Evolutionary conservation across 2,329 filamentous ascomycete genomes (phyloP), one percentile per base, ranked within the genome.

Genomic region (Epichloe elymi): DNA sequence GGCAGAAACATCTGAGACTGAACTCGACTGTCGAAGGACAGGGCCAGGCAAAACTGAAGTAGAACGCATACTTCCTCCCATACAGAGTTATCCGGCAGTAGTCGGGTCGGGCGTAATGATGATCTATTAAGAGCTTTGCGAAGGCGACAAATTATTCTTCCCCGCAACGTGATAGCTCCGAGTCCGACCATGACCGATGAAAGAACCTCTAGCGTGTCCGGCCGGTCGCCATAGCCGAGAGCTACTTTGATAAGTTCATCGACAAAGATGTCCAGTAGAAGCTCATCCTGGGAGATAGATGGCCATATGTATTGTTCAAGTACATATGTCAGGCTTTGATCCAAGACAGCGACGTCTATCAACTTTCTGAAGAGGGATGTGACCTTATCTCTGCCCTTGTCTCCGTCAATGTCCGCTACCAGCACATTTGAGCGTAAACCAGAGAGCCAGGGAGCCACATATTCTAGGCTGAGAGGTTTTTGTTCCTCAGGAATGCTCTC

Each of bases 41-140:
- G 68, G 2, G 80, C 76, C 14, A 85, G 67, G 54, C 80, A 84
- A 55, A 86, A 82, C 44, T 81, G 78, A 46, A 86, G 68, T 35
- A 86, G 67, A 44, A 85, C 73, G 60, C 81, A 83, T 30, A 86
- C 79, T 63, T 86, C 82, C n/a, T 73, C 67, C 82, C 82, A 86
- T 8, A 84, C 80, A 2, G 75, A 72, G 56, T 85, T 85, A 53
- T 86, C 82, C 8, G 80, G 77, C 2, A 86, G 69, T 48, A 77
- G 71, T 56, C 78, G 78, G 1, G 82, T 85, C n/a, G 82, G 80
- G 38, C 82, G 74, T 49, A 84, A 67, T 1, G 82, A 85, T 5
- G 81, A 83, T 52, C 81, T 74, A 58, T 84, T 85, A 45, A 86
- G 67, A 2, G 80, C 79, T 63, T 85, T 86, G 44, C 82, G 74